Evolutionary conservation across 306 rosid genomes (phyloP), one percentile per base, ranked within the genome.

Genomic region (Erythrophleum fordii): DNA sequence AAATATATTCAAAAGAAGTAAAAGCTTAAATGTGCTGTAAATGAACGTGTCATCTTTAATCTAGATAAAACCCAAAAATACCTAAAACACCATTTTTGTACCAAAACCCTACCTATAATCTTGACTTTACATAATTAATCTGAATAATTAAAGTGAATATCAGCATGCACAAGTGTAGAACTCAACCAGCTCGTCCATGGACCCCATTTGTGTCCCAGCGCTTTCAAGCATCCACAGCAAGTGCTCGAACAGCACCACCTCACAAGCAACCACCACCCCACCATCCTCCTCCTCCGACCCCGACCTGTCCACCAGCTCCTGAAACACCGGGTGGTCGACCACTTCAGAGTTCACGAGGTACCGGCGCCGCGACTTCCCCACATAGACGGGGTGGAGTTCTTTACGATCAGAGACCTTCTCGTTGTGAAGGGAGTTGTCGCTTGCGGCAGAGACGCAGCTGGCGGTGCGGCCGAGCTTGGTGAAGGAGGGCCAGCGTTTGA

Each of bases 161-260:
- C 85, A 90, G 69, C 84, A 78, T 52, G 88, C 83, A 82, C 90
- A 91, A 55, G 88, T 87, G 85, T 95, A 95, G 87, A 95, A 90
- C 76, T 91, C 91, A 42, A 89, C 97, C 35, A 95, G 83, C 79
- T 95, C 97, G 17, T 93, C 94, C 89, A 88, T 85, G 82, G 93
- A 89, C 18, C 97, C 97, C 90, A 95, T 44, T 70, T 90, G 97
- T 11, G 83, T 79, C 77, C 83, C 97, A 1, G 81, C 81, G 77
- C 91, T 89, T 59, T 92, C 91, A 14, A 95, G 91, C 95, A 95
- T 93, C 99, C 99, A 95, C 46, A 95, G 68, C 85, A 95, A 79
- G 84, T 95, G 99, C 80, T 95, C 97, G 18, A 95, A 95, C 87
- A 95, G 76, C 61, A 95, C 99, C 52, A 95, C 97, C 83, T 95